Conservation (phyloP, 345 rosid species). For the Populus davidiana region DNA sequence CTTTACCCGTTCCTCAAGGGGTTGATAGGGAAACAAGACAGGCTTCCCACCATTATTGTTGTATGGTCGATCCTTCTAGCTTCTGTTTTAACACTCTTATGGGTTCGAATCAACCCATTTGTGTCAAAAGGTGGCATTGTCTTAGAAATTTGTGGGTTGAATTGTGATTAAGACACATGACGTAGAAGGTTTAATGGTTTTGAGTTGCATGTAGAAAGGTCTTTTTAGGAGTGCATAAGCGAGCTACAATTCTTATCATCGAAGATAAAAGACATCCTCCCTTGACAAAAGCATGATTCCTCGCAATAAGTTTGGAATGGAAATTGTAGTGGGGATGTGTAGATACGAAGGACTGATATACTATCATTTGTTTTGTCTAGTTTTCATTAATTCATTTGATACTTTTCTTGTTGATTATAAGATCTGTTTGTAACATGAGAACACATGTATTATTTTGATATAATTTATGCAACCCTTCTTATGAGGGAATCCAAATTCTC, state of each 20-base stretch:
- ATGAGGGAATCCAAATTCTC: neutral
- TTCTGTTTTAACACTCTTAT: conserved; percentile 53
- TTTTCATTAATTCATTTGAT: conserved; percentile 7
- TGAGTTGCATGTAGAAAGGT: neutral
- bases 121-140: conserved; percentile 41
- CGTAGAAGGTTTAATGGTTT: neutral
- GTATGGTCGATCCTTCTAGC: conserved; percentile 68
- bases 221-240: neutral
- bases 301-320: conserved; percentile 5
- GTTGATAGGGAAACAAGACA: conserved; percentile 51
- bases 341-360: conserved; percentile 6
- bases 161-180: conserved; percentile 31
- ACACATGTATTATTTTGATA: neutral
- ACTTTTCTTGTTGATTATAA: neutral
- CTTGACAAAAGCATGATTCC: neutral
- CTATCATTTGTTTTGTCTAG: neutral
- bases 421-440: conserved; percentile 3
- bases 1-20: conserved; percentile 71
- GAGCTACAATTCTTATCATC: neutral
- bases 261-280: conserved; percentile 4
- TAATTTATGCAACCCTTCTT: neutral
- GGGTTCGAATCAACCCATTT: conserved; percentile 64
- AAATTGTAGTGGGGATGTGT: neutral
- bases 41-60: conserved; percentile 56
- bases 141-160: conserved; percentile 53